Percentiles rank a stretch among this genome's conserved stretches.
Conservation (phyloP, 305 asterid genomes). For the Fraxinus platypoda region DNA sequence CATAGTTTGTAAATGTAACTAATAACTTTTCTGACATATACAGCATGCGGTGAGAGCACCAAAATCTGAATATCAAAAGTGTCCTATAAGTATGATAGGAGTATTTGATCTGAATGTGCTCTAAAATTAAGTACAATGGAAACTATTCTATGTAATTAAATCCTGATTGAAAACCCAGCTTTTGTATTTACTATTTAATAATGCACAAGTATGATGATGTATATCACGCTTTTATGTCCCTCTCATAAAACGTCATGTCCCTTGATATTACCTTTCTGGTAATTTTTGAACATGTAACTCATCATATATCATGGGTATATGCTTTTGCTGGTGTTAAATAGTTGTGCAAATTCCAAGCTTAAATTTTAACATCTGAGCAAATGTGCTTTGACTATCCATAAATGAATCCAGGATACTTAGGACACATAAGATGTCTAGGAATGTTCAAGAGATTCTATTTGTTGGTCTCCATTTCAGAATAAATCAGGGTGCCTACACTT, state of each 20-base stretch:
- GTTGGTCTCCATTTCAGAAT: not conserved
- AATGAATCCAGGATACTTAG: not conserved
- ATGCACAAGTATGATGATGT: not conserved
- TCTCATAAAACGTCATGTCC: not conserved
- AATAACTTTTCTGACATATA: not conserved
- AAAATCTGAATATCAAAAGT: not conserved
- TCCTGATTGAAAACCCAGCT: not conserved
- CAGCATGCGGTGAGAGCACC: not conserved
- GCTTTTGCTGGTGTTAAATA: not conserved
- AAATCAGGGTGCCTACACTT: not conserved
- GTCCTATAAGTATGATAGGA: not conserved
- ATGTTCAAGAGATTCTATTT: not conserved
- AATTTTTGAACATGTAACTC: not conserved
- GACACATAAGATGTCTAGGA: not conserved
- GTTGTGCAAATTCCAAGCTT: not conserved
- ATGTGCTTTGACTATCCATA: not conserved
- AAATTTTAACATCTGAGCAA: not conserved
- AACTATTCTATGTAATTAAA: not conserved
- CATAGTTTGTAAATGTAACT: not conserved
- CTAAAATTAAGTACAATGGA: not conserved
- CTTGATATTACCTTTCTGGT: not conserved
- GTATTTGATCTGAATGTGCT: not conserved
- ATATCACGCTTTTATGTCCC: not conserved
- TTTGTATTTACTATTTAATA: not conserved
- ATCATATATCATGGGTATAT: conserved; percentile 2